These are phyloP conservation scores for Oryza nivara DNA, from an alignment of 176 grass and related monocot genomes.

Conservation along the genomic window DNA sequence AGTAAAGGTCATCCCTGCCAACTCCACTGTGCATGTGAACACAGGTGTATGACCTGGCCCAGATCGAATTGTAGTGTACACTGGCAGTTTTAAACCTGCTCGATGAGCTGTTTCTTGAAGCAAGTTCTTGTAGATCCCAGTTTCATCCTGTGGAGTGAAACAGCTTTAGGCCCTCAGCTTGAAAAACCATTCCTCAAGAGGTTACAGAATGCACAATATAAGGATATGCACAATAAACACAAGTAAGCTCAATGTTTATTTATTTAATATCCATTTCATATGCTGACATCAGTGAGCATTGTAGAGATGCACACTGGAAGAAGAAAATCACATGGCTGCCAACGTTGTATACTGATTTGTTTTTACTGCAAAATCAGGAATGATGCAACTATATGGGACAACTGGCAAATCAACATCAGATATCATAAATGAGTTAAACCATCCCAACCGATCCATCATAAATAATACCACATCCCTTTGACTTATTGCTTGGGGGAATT, in stretches of 20 bases:
- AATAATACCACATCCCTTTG: slow-evolving; percentile 42
- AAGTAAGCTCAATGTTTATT: slow-evolving; percentile 4
- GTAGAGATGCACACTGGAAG: slow-evolving; percentile 11
- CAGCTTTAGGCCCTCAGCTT: slow-evolving; percentile 33
- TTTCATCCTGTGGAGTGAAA: slow-evolving; percentile 78
- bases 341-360: slow-evolving; percentile 33
- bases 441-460: slow-evolving; percentile 49
- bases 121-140: slow-evolving; percentile 96
- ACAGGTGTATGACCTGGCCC: slow-evolving; percentile 89
- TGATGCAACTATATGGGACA: slow-evolving; percentile 28
- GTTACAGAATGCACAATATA: background rate
- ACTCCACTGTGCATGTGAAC: slow-evolving; percentile 94
- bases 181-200: slow-evolving; percentile 21
- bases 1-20: slow-evolving; percentile 87
- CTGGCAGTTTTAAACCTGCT: slow-evolving; percentile 82
- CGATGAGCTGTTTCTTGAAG: slow-evolving; percentile 96
- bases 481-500: slow-evolving; percentile 50
- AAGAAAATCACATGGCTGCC: slow-evolving; percentile 3
- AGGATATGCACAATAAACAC: background rate
- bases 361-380: slow-evolving; percentile 38
- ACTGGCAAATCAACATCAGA: slow-evolving; percentile 51
- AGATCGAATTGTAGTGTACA: slow-evolving; percentile 82
- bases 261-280: slow-evolving; percentile 13
- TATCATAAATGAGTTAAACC: slow-evolving; percentile 50
- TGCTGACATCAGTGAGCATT: slow-evolving; percentile 35